Percentiles rank a stretch among this genome's conserved stretches.
Evolutionary conservation across 306 rosid species (phyloP).

Genomic region (Inga oerstediana): DNA sequence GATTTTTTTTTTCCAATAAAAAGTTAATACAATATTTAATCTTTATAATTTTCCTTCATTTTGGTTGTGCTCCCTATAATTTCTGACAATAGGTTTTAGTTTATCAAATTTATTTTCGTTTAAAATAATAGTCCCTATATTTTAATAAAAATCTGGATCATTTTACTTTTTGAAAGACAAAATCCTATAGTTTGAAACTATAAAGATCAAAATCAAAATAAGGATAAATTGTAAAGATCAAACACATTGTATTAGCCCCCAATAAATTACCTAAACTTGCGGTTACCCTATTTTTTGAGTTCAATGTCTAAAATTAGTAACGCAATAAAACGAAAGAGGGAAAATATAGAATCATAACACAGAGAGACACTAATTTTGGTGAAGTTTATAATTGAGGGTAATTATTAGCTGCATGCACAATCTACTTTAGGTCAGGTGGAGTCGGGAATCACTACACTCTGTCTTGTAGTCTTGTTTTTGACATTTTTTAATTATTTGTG

Average conservation of each 20-base stretch:
- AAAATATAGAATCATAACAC: neutral
- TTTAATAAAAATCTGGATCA: too few relatives aligned
- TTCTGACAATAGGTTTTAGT: too few relatives aligned
- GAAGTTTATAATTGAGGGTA: neutral
- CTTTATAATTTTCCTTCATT: too few relatives aligned
- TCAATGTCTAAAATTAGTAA: neutral
- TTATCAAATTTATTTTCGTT: too few relatives aligned
- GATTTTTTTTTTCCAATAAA: neutral
- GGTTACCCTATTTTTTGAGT: neutral
- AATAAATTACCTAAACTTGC: neutral
- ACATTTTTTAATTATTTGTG: conserved; percentile 1
- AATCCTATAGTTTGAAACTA: too few relatives aligned
- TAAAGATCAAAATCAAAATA: too few relatives aligned
- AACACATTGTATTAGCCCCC: too few relatives aligned
- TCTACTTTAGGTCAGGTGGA: neutral
- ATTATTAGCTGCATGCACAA: neutral
- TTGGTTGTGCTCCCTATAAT: too few relatives aligned
- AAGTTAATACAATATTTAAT: too few relatives aligned
- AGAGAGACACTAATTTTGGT: neutral
- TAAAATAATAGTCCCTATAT: too few relatives aligned
- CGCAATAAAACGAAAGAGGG: neutral
- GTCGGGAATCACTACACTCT: neutral
- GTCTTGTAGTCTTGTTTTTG: conserved; percentile 4
- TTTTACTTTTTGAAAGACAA: too few relatives aligned
- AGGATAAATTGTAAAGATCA: too few relatives aligned